These are phyloP conservation scores for Penicillium samsonianum DNA, from an alignment of 495 filamentous ascomycete species.

Conservation along the genomic window DNA sequence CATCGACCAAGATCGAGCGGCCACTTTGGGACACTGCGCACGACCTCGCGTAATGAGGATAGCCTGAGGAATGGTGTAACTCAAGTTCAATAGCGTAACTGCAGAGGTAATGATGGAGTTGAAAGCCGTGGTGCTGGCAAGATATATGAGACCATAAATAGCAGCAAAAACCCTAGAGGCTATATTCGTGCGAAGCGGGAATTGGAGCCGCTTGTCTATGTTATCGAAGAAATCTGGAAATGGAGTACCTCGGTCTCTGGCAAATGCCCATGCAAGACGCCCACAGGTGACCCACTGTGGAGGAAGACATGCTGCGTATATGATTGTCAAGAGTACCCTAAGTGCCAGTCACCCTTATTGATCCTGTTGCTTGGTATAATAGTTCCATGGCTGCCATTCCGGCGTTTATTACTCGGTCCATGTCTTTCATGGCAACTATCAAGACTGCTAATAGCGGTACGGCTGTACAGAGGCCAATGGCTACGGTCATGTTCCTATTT, in stretches of 20 bases:
- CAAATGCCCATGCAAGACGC: conserved; percentile 43
- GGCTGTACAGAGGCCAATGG: conserved; percentile 37
- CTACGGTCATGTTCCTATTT: conserved; percentile 25
- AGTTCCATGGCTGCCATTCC: conserved; percentile 13
- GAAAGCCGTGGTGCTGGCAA: conserved; percentile 45
- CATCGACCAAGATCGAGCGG: conserved; percentile 30
- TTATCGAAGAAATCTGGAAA: conserved; percentile 28
- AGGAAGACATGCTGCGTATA: background rate
- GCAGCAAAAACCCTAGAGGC: conserved; percentile 28
- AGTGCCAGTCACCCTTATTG: background rate
- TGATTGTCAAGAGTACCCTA: background rate
- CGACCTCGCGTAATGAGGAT: conserved; percentile 35
- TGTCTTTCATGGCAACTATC: conserved; percentile 36
- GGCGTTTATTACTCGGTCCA: conserved; percentile 13
- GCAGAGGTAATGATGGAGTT: conserved; percentile 43
- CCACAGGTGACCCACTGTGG: conserved; percentile 31
- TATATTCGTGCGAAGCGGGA: conserved; percentile 34
- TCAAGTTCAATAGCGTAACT: conserved; percentile 39
- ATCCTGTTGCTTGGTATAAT: background rate
- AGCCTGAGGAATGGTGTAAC: conserved; percentile 39
- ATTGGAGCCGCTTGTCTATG: conserved; percentile 20
- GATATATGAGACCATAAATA: conserved; percentile 42
- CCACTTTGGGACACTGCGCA: conserved; percentile 20
- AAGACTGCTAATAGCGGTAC: conserved; percentile 37
- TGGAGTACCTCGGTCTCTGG: conserved; percentile 30